Evolutionary conservation across 345 rosid genomes (phyloP).

Genomic region (Citrus cavaleriei): DNA sequence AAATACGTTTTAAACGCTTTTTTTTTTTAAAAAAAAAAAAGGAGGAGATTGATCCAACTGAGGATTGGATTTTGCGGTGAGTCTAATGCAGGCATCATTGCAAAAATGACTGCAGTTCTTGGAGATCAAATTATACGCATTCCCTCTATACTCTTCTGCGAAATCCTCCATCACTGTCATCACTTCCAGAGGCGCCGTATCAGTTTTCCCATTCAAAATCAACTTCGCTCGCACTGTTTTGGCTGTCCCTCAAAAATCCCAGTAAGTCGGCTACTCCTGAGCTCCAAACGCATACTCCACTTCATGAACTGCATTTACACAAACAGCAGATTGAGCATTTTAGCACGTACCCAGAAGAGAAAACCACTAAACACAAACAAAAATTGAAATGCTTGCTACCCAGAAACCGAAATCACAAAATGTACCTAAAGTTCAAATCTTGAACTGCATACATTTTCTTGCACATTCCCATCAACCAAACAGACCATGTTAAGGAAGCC

Average conservation of each 20-base stretch:
- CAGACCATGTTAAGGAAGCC: neutral
- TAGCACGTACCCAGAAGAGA: neutral
- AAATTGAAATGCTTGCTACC: neutral
- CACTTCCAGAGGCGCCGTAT: no score
- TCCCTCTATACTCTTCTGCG: no score
- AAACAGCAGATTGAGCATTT: neutral
- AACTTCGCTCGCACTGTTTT: no score
- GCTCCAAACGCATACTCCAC: slow-evolving; percentile 95
- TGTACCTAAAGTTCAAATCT: neutral
- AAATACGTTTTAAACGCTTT: no score
- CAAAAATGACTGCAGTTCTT: no score
- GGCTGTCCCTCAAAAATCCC: no score
- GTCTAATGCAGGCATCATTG: slow-evolving; percentile 46
- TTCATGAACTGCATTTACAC: slow-evolving; percentile 65
- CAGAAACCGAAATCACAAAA: neutral
- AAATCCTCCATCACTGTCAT: no score
- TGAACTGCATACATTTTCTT: neutral
- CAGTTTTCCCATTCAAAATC: no score
- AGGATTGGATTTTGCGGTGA: slow-evolving; percentile 81
- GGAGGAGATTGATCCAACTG: slow-evolving; percentile 75
- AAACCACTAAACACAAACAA: neutral
- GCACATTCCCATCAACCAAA: slow-evolving; percentile 22
- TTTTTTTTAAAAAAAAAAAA: no score
- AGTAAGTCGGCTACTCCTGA: slow-evolving; percentile 10
- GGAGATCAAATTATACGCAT: no score